phyloP scores from a whole-genome alignment of 2,329 filamentous ascomycete genomes.

The Talaromyces funiculosus region DNA sequence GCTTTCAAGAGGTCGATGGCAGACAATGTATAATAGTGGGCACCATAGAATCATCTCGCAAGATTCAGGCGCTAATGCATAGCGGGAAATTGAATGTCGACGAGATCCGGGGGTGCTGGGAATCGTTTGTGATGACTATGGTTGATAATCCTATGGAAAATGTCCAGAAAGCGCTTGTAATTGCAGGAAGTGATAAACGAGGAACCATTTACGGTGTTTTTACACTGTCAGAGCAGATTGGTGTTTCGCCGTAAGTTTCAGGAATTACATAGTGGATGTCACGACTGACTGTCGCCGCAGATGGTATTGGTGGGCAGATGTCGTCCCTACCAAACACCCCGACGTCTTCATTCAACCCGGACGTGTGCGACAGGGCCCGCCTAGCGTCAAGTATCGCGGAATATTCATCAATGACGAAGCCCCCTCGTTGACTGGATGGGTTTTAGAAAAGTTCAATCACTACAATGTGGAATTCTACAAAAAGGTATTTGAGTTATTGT shows the following conservation, averaged over 20 bases:
- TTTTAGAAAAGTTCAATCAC: constrained; percentile 46
- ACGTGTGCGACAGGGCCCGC: constrained; percentile 36
- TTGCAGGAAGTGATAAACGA: constrained; percentile 62
- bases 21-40: constrained; percentile 54
- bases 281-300: not conserved
- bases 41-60: constrained; percentile 58
- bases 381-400: constrained; percentile 62
- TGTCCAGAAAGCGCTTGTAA: constrained; percentile 56
- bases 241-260: constrained; percentile 51
- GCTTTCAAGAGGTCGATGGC: not conserved
- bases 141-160: constrained; percentile 54
- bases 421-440: constrained; percentile 62
- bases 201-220: constrained; percentile 67
- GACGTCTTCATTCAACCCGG: constrained; percentile 52
- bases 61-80: constrained; percentile 55
- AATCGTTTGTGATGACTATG: constrained; percentile 59
- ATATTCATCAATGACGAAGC: constrained; percentile 68
- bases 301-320: constrained; percentile 65
- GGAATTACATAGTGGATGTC: not conserved
- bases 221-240: constrained; percentile 67
- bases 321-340: constrained; percentile 47
- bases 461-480: constrained; percentile 60
- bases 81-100: constrained; percentile 54
- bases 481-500: constrained; percentile 64
- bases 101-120: constrained; percentile 59